phyloP scores from a whole-genome alignment of 1,284 basidiomycete genomes.

The Ceratobasidium sp. region DNA sequence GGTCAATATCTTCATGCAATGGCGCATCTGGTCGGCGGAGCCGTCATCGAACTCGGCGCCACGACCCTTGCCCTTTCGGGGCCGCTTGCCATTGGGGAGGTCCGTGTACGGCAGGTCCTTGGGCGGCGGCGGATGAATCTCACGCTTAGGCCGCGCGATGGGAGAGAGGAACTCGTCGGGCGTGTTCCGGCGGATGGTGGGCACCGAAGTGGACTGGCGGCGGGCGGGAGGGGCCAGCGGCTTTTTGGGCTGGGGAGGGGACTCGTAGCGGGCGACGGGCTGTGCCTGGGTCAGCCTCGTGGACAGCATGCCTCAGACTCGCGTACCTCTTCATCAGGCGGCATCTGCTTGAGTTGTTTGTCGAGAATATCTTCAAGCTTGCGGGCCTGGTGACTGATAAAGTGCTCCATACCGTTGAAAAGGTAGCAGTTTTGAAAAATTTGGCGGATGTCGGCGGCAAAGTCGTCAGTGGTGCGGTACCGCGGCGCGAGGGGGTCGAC shows the following conservation, averaged over 20 bases:
- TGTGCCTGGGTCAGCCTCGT: conserved; percentile 39
- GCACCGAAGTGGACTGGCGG: conserved; percentile 79
- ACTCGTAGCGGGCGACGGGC: conserved; percentile 44
- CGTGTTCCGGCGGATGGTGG: conserved; percentile 72
- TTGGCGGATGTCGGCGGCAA: conserved; percentile 82
- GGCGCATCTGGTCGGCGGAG: conserved; percentile 88
- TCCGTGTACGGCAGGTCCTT: conserved; percentile 91
- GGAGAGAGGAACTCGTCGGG: conserved; percentile 54
- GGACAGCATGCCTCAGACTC: conserved; percentile 53
- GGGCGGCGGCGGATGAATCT: conserved; percentile 94
- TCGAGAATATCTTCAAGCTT: conserved; percentile 88
- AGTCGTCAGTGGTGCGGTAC: conserved; percentile 79
- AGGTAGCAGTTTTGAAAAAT: conserved; percentile 90
- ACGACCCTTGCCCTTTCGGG: conserved; percentile 61
- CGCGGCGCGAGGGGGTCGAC: conserved; percentile 63
- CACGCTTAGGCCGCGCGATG: conserved; percentile 88
- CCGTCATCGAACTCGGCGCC: conserved; percentile 66
- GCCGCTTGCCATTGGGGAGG: conserved; percentile 59
- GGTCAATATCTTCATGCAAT: conserved; percentile 77
- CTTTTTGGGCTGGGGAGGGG: conserved; percentile 50
- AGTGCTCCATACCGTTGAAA: conserved; percentile 94
- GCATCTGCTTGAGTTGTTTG: conserved; percentile 86
- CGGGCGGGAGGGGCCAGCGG: conserved; percentile 60
- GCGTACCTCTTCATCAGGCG: conserved; percentile 74
- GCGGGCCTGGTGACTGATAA: conserved; percentile 81